Conservation (phyloP, 1,284 basidiomycete genomes). For the Heterobasidion parviporum region DNA sequence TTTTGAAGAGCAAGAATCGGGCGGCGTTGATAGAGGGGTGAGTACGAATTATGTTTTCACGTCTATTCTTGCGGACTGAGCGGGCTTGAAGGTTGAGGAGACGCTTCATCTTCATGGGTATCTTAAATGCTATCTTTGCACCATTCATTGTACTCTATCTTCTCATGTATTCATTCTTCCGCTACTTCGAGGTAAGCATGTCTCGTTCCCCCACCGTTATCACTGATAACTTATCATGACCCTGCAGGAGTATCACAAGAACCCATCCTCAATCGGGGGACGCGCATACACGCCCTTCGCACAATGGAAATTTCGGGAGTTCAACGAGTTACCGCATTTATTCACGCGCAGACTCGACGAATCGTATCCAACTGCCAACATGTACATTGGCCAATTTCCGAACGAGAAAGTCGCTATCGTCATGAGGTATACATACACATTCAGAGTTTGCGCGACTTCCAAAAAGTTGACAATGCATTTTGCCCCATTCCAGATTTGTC, state of each 20-base stretch:
- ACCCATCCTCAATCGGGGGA: slow-evolving; percentile 89
- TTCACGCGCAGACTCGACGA: slow-evolving; percentile 83
- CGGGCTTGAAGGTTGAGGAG: slow-evolving; percentile 53
- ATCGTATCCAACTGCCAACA: slow-evolving; percentile 84
- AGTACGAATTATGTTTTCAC: slow-evolving; percentile 17
- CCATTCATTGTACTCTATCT: slow-evolving; percentile 98
- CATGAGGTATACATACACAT: slow-evolving; percentile 57
- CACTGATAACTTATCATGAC: background rate
- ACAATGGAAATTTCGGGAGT: slow-evolving; percentile 98
- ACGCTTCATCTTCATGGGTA: slow-evolving; percentile 93
- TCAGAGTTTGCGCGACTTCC: background rate
- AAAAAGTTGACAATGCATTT: background rate
- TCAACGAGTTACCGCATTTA: slow-evolving; percentile 94
- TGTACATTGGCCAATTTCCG: slow-evolving; percentile 97
- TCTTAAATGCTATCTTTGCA: slow-evolving; percentile 90
- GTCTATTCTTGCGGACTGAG: background rate
- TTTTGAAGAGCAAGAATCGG: slow-evolving; percentile 80
- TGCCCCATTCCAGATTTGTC: slow-evolving; percentile 61
- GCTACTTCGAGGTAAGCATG: slow-evolving; percentile 85
- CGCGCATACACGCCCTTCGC: slow-evolving; percentile 92
- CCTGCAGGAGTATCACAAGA: slow-evolving; percentile 92
- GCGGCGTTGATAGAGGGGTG: slow-evolving; percentile 78
- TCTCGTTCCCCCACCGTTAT: background rate
- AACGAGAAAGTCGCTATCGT: slow-evolving; percentile 88
- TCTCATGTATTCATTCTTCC: slow-evolving; percentile 97